Percentiles rank a stretch among this genome's conserved stretches.
Evolutionary conservation across 768 basidiomycete genomes (phyloP).

Genomic region (Boletus vermiculosoides): DNA sequence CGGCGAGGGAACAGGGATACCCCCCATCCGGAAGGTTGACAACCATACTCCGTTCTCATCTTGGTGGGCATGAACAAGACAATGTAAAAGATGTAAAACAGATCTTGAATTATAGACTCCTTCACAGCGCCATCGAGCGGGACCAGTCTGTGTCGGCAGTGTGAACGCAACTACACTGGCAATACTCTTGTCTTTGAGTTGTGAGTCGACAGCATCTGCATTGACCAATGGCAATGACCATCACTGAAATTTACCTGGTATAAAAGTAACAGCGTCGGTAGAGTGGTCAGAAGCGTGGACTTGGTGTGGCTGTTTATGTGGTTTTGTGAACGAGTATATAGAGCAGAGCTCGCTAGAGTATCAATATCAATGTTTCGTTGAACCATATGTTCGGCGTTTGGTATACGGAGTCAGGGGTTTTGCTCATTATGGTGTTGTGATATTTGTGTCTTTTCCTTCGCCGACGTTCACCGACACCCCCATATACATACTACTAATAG

Average conservation of each 20-base stretch:
- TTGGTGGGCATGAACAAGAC: neutral
- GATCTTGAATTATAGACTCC: neutral
- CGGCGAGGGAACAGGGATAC: neutral
- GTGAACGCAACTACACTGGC: neutral
- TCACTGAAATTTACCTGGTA: neutral
- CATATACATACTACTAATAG: neutral
- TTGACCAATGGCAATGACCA: too few relatives aligned
- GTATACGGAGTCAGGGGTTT: neutral
- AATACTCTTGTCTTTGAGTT: neutral
- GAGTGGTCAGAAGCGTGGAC: too few relatives aligned
- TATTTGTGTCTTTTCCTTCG: neutral
- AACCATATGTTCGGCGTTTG: too few relatives aligned
- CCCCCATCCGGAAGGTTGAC: neutral
- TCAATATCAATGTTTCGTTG: neutral
- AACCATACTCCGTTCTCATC: neutral
- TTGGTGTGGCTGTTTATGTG: too few relatives aligned
- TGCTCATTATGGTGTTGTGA: slow-evolving; percentile 1
- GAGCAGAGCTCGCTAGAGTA: neutral
- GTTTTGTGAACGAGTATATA: too few relatives aligned
- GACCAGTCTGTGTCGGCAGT: neutral
- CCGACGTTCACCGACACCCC: neutral
- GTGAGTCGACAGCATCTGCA: neutral
- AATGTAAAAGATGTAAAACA: neutral
- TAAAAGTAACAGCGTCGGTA: too few relatives aligned
- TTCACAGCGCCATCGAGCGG: neutral